Base-by-base conservation (phyloP, 345 rosid species). In the Odontarrhena argentea region DNA sequence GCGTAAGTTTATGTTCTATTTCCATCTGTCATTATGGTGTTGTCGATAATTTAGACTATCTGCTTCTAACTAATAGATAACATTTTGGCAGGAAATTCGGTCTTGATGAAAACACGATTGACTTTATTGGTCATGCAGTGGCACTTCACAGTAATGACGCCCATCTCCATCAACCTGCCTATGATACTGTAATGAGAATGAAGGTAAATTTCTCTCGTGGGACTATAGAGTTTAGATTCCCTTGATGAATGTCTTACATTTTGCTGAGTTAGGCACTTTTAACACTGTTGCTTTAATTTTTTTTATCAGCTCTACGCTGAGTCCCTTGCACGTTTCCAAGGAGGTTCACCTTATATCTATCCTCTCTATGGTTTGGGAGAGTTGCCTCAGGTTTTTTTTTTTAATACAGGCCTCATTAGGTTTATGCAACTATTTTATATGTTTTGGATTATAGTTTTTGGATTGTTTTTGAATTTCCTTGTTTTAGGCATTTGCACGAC, bases 331-430 rank as follows among this genome's bases (percentile, higher is more conserved):
- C 99, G 97, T 54, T 87, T 93, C 82, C 92, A 88, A 85, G 99
- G 92, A 69, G 94, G 97, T 68, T 93, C 99, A 26, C 99, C 99
- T 1, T 93, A 90, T 78, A 86, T 93, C 51, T 93, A 93, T 65
- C 99, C 99, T 55, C 78, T 90, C 52, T 93, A 93, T 67, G 99
- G 99, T 49, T 71, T 93, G 67, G 99, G 99, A 80, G 99, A 93
- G 82, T 83, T 93, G 47, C 99, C 99, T 22, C 99, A 93, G 97
- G 98, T 93, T 67, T 42, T 1, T 47, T 47, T 34, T 35, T 36
- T 15, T 11, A 7, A 48, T 41, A 8, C 48, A 46, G 52, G 54
- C 34, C 44, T 67, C 18, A 41, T 62, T 36, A 15, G 47, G 69
- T 35, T 55, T 65, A 12, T 42, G 26, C 48, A n/a, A 62, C 18